Evolutionary conservation across 345 rosid species (phyloP), one percentile per base, ranked within the genome.

Genomic region (Populus deltoides): DNA sequence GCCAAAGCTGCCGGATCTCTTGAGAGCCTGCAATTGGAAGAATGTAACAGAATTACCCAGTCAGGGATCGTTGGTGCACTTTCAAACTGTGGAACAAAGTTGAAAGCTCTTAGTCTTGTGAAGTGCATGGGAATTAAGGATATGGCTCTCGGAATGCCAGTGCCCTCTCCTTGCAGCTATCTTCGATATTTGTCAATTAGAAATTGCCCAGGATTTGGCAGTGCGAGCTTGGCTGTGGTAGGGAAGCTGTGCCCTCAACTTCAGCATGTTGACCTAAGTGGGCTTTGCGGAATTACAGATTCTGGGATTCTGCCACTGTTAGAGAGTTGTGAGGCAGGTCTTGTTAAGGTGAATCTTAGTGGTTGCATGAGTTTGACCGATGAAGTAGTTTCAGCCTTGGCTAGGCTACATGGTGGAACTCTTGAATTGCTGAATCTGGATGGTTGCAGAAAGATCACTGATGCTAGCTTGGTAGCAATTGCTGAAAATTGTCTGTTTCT

Each of bases 301-400:
- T 83, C 86, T 1, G 94, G 94, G 76, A 83, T 83, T 70, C 86
- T 93, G 8, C 89, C 93, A 9, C 76, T 96, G 18, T 66, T 88
- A 38, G 90, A 89, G 78, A 87, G 82, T 81, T 81, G 87, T 78
- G 86, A 81, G 31, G 85, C 86, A 74, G 93, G 97, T 74, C 90
- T 97, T 51, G 89, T 87, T 70, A 92, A 94, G 92, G 89, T 91
- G 55, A 90, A 91, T 81, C 84, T 97, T 36, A 88, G 86, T 39
- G 92, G 90, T n/a, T 97, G 98, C 77, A 29, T 87, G 81, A 88
- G 82, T 79, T 80, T 97, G 91, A 90, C 94, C 0, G 95, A 97
- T 66, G 80, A 81, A 71, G 92, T 82, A 16, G 83, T 90, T 80
- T 85, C 86, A 45, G 81, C 89, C 45, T 80, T 92, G 86, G 86